Base-by-base conservation (phyloP, 1,284 basidiomycete species). In the Rhizopogon parksii region DNA sequence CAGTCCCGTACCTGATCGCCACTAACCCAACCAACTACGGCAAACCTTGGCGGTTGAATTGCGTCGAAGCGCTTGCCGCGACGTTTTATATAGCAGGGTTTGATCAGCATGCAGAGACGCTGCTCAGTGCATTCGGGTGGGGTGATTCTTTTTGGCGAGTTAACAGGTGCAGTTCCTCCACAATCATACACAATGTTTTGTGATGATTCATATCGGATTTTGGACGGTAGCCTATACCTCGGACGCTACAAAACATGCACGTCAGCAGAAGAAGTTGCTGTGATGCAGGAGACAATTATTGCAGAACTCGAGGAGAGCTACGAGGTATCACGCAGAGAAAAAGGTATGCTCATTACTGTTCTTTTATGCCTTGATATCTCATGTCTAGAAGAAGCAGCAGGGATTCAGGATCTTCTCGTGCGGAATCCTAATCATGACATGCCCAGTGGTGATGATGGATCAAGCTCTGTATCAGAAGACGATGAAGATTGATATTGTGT, bases 1-100 rank as follows among this genome's bases (percentile, higher is more conserved):
- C 54, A 96, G 92, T 97, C 27, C 94, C 94, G 0, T 96, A 95
- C 66, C 79, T 97, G 30, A 70, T 96, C 45, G 94, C 94, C 0
- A 88, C 91, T 0, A 97, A 97, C 65, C 92, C 91, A 0, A 91
- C 92, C 30, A 96, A 97, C 67, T 97, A 96, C 59, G 95, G 95
- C 17, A 93, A 92, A 65, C 94, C 93, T 2, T 92, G 91, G 91
- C 73, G 86, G 37, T 71, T 95, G 40, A 95, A 91, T 63, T 95
- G 93, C 55, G 92, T 91, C 19, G 94, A 96, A 68, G 95, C 95
- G 0, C 78, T 95, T 2, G 93, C 94, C 0, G 94, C 93, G 0
- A 87, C 91, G 0, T 94, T 97, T 60, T 95, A 91, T 65, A 88
- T 96, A 60, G 88, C 89, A 0, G 91, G 92, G 0, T 91, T 92